phyloP scores from a whole-genome alignment of 129 eudicot species.

The Erigeron canadensis region DNA sequence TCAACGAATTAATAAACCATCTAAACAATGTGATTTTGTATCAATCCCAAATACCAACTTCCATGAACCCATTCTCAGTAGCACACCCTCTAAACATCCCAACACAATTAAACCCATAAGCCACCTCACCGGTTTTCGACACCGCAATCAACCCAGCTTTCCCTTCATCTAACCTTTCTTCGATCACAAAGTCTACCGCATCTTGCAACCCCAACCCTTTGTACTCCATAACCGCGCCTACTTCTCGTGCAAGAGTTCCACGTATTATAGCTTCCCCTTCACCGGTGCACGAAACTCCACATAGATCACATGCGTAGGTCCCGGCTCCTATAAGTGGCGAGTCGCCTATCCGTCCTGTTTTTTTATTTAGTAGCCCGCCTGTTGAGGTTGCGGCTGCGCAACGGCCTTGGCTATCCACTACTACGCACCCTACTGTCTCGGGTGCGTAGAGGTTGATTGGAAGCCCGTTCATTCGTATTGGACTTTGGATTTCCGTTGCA shows the following conservation, averaged over 20 bases:
- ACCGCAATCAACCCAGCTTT: conserved; percentile 90
- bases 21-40: not conserved
- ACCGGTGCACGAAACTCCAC: conserved; percentile 93
- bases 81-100: conserved; percentile 97
- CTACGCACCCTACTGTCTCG: conserved; percentile 96
- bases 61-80: conserved; percentile 88
- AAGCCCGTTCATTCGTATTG: conserved; percentile 71
- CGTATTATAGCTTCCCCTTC: conserved; percentile 97
- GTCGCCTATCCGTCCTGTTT: conserved; percentile 85
- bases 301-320: conserved; percentile 76
- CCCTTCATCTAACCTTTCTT: conserved; percentile 76
- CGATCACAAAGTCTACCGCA: conserved; percentile 86
- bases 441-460: conserved; percentile 78
- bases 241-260: conserved; percentile 88
- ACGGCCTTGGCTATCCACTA: conserved; percentile 73
- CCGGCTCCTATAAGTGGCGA: conserved; percentile 89
- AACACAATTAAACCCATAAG: conserved; percentile 70
- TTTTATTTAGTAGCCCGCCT: conserved; percentile 92
- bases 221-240: conserved; percentile 97
- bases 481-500: conserved; percentile 49
- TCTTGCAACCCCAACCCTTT: conserved; percentile 76
- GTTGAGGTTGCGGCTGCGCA: conserved; percentile 98
- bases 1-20: too few species aligned
- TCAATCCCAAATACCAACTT: conserved; percentile 87
- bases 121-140: conserved; percentile 78